phyloP scores from a whole-genome alignment of 352 stramenopile species.

The Pythium aquatile region DNA sequence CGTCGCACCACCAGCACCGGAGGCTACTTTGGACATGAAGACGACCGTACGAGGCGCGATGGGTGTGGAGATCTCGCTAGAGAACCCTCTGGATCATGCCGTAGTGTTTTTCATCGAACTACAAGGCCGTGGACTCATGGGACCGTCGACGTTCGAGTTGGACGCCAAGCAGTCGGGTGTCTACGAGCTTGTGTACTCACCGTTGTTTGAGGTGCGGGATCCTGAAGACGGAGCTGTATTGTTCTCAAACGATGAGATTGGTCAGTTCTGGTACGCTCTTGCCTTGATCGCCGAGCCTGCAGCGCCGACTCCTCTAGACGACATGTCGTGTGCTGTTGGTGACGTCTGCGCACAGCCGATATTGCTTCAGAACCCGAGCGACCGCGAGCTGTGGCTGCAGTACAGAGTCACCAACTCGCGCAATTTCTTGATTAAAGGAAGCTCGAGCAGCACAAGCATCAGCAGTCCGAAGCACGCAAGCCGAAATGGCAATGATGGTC shows the following conservation, averaged over 20 bases:
- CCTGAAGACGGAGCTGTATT: conserved; percentile 74
- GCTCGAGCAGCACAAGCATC: background rate
- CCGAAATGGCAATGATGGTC: conserved; percentile 1
- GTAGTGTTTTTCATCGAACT: conserved; percentile 88
- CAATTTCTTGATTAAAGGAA: conserved; percentile 88
- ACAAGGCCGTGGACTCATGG: conserved; percentile 84
- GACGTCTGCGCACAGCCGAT: conserved; percentile 73
- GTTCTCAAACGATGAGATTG: conserved; percentile 89
- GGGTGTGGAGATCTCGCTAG: conserved; percentile 88
- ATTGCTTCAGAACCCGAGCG: conserved; percentile 89
- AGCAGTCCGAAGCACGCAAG: background rate
- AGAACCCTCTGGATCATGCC: conserved; percentile 84
- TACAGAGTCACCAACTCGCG: conserved; percentile 69
- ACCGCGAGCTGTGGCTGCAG: conserved; percentile 71
- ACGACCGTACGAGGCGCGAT: conserved; percentile 80
- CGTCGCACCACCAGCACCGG: conserved; percentile 65
- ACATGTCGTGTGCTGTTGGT: conserved; percentile 86
- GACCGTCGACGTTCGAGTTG: conserved; percentile 70
- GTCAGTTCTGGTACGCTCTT: conserved; percentile 94
- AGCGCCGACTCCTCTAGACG: conserved; percentile 43
- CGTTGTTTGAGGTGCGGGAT: conserved; percentile 39
- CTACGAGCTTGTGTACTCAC: conserved; percentile 93
- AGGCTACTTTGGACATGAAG: conserved; percentile 83
- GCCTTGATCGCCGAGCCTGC: conserved; percentile 67
- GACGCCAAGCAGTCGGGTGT: conserved; percentile 61